These are phyloP conservation scores for Ramularia endophylla DNA, from an alignment of 2,329 filamentous ascomycete species.

Conservation along the genomic window DNA sequence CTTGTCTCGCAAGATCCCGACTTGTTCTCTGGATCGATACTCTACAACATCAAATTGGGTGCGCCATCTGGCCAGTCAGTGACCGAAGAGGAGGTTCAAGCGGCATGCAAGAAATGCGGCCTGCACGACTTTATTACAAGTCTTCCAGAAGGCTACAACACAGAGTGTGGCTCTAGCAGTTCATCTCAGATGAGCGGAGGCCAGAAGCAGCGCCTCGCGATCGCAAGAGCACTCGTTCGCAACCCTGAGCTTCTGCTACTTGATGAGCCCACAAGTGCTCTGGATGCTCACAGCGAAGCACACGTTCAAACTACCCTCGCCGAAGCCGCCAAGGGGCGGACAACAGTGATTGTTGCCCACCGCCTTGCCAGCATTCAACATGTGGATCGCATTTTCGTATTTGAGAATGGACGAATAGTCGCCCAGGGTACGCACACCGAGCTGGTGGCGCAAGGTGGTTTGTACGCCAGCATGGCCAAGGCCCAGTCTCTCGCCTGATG, in stretches of 20 bases:
- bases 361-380: slow-evolving; percentile 71
- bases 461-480: slow-evolving; percentile 38
- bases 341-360: slow-evolving; percentile 73
- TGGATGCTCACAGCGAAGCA: slow-evolving; percentile 42
- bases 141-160: slow-evolving; percentile 43
- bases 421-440: slow-evolving; percentile 59
- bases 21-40: slow-evolving; percentile 40
- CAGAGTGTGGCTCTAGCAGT: slow-evolving; percentile 39
- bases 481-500: slow-evolving; percentile 29
- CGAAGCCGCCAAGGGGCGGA: slow-evolving; percentile 38
- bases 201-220: slow-evolving; percentile 42
- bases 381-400: slow-evolving; percentile 72
- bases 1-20: slow-evolving; percentile 43
- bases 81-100: slow-evolving; percentile 27
- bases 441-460: slow-evolving; percentile 43
- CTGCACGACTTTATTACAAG: slow-evolving; percentile 44
- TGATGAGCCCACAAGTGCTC: slow-evolving; percentile 43
- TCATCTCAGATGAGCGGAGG: slow-evolving; percentile 38
- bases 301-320: slow-evolving; percentile 38
- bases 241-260: slow-evolving; percentile 42
- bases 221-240: slow-evolving; percentile 42
- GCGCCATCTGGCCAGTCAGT: slow-evolving; percentile 20
- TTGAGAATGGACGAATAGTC: slow-evolving; percentile 59
- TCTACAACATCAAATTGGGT: slow-evolving; percentile 40
- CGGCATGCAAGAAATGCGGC: slow-evolving; percentile 38